These are phyloP conservation scores for Penicillium nordicum DNA, from an alignment of 2,329 filamentous ascomycete genomes.

Conservation along the genomic window DNA sequence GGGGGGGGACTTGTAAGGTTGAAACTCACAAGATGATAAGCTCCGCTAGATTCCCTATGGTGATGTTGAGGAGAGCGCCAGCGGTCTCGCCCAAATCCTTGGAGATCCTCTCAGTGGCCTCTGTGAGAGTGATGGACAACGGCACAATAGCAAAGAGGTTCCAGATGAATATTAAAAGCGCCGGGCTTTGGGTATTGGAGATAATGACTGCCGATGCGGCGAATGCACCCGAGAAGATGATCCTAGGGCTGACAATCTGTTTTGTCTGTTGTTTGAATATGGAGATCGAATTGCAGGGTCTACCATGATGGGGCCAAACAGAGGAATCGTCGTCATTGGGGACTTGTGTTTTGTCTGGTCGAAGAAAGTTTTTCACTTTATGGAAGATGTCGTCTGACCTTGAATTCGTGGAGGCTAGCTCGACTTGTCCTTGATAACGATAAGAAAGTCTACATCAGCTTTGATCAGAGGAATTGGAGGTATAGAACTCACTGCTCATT, in stretches of 20 bases:
- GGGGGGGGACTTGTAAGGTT: conserved; percentile 27
- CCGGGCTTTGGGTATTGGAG: neutral
- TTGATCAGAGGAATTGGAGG: neutral
- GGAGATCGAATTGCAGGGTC: neutral
- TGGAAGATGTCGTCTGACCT: neutral
- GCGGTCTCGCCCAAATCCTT: conserved; percentile 66
- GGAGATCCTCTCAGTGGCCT: conserved; percentile 69
- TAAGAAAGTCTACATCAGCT: neutral
- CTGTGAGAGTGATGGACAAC: conserved; percentile 64
- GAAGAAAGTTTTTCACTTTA: conserved; percentile 1
- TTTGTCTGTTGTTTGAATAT: neutral
- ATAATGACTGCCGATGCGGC: neutral
- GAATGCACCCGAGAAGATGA: conserved; percentile 1
- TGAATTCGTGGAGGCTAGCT: neutral
- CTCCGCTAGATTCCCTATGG: conserved; percentile 73
- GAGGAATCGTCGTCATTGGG: neutral
- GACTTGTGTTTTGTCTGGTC: neutral
- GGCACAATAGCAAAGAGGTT: conserved; percentile 71
- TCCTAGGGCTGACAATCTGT: neutral
- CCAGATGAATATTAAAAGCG: conserved; percentile 49
- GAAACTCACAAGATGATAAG: conserved; percentile 63
- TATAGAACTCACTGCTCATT: neutral
- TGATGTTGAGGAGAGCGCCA: conserved; percentile 68
- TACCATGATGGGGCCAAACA: neutral
- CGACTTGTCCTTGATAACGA: neutral